Conservation (phyloP, 139 green algal genomes). For the Picochlorum sp. region DNA sequence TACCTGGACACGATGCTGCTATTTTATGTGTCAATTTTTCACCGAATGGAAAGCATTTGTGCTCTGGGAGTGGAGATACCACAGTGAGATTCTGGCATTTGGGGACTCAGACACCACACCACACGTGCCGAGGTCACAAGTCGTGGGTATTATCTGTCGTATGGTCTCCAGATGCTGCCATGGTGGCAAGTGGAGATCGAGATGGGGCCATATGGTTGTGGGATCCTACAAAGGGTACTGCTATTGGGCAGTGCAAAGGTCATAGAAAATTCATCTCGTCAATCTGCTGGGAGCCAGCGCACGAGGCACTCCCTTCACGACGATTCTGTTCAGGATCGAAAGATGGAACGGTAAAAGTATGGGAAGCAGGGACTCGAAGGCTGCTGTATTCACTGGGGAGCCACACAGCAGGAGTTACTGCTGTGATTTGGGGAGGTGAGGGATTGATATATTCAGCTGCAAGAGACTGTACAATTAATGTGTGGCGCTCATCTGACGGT, state of each 20-base stretch:
- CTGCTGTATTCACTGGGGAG: slow-evolving; percentile 44
- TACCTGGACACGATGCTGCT: slow-evolving; percentile 82
- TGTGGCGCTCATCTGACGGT: slow-evolving; percentile 76
- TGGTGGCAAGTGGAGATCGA: slow-evolving; percentile 79
- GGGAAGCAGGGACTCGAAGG: slow-evolving; percentile 25
- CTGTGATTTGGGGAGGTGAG: slow-evolving; percentile 87
- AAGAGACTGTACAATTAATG: slow-evolving; percentile 78
- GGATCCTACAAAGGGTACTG: slow-evolving; percentile 53
- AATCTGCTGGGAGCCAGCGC: slow-evolving; percentile 89
- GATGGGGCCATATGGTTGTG: slow-evolving; percentile 79
- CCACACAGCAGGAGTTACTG: slow-evolving; percentile 66
- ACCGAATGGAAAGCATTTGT: slow-evolving; percentile 75
- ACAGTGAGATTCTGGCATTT: slow-evolving; percentile 94
- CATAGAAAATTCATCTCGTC: slow-evolving; percentile 92
- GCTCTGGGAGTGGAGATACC: slow-evolving; percentile 82
- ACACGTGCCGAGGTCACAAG: slow-evolving; percentile 74
- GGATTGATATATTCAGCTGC: slow-evolving; percentile 81
- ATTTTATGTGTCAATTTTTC: slow-evolving; percentile 89
- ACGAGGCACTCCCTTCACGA: slow-evolving; percentile 60
- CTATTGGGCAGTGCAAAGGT: slow-evolving; percentile 61
- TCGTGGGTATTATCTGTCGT: slow-evolving; percentile 88
- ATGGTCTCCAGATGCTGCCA: slow-evolving; percentile 80
- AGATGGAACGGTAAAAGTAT: slow-evolving; percentile 71
- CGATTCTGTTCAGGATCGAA: slow-evolving; percentile 71
- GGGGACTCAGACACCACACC: slow-evolving; percentile 67